Percentiles rank a stretch among this genome's conserved stretches.
phyloP scores from a whole-genome alignment of 805 yeast genomes.

The Spathaspora sp. region DNA sequence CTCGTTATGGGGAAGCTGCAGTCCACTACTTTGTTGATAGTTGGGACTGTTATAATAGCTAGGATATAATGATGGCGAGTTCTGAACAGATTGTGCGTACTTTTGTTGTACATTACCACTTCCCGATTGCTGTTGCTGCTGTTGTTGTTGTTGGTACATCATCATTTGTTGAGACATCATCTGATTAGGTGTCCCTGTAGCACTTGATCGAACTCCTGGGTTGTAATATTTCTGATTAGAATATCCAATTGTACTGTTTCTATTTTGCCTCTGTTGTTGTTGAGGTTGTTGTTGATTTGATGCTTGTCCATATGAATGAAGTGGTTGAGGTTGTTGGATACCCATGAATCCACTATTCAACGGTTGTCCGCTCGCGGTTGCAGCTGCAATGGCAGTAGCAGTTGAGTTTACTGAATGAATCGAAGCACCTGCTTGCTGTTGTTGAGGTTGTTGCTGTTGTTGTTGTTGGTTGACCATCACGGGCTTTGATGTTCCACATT shows the following conservation, averaged over 20 bases:
- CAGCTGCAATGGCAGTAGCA: slow-evolving; percentile 46
- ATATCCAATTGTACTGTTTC: slow-evolving; percentile 1
- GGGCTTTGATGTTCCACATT: slow-evolving; percentile 77
- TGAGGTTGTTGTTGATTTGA: slow-evolving; percentile 13
- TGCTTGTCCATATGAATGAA: slow-evolving; percentile 5
- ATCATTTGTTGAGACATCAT: slow-evolving; percentile 3
- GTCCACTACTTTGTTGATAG: neutral
- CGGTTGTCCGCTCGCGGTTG: slow-evolving; percentile 46
- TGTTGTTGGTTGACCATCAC: slow-evolving; percentile 12
- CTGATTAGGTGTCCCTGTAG: slow-evolving; percentile 3
- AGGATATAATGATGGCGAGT: slow-evolving; percentile 22
- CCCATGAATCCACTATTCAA: slow-evolving; percentile 30
- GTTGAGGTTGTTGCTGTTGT: neutral
- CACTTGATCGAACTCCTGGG: slow-evolving; percentile 1
- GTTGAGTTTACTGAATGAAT: slow-evolving; percentile 37
- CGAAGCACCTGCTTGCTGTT: slow-evolving; percentile 5
- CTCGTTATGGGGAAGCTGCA: neutral
- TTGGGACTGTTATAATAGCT: neutral
- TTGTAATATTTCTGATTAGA: slow-evolving; percentile 1
- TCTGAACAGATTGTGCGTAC: slow-evolving; percentile 15
- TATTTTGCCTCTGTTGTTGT: slow-evolving; percentile 11
- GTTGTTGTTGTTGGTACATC: slow-evolving; percentile 2
- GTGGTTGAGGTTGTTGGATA: slow-evolving; percentile 29
- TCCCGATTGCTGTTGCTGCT: slow-evolving; percentile 11
- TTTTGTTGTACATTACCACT: slow-evolving; percentile 9